Evolutionary conservation across 2,329 filamentous ascomycete species (phyloP), one percentile per base, ranked within the genome.

Genomic region (Fusarium continuum): DNA sequence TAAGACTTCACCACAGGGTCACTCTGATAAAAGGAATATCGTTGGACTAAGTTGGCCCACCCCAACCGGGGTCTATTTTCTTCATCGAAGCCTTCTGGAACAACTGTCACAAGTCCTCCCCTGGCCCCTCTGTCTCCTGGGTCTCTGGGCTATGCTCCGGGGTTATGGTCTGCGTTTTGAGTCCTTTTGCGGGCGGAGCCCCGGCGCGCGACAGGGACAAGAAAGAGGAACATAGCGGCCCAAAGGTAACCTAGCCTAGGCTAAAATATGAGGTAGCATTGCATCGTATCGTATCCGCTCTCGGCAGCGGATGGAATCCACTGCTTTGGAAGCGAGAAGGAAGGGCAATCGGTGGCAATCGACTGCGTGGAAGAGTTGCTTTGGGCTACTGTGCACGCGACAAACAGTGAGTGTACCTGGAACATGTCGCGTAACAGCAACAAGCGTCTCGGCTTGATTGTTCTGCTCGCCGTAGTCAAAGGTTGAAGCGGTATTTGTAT

Each of bases 71-170:
- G 25, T 6, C 20, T 32, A 23, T 32, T 41, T 55, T 51, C 34
- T 64, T 65, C 49, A 17, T 49, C 44, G 59, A 66, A 64, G 59
- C 28, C 46, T 66, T 66, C 64, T 66, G 64, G 64, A 66, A 66
- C 56, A 55, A 52, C 50, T 67, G 63, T 61, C 61, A 64, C 61
- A 53, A 52, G 34, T 25, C 41, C 31, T 38, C 41, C 54, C 34
- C 20, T 41, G 55, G 25, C 7, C 35, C 46, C 22, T 22, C 43
- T 49, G n/a, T n/a, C n/a, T n/a, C 25, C 13, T 28, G 26, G 28
- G 11, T 6, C 28, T 9, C 13, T 34, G 31, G 54, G 16, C 61
- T 44, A 54, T 61, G 54, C 49, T 51, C 52, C 51, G 46, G 49
- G 48, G 49, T 48, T 43, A 23, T 26, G 16, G 35, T n/a, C 9